Percentiles rank a stretch among this genome's conserved stretches.
phyloP scores from a whole-genome alignment of 495 filamentous ascomycete species.

The Tuber borchii region DNA sequence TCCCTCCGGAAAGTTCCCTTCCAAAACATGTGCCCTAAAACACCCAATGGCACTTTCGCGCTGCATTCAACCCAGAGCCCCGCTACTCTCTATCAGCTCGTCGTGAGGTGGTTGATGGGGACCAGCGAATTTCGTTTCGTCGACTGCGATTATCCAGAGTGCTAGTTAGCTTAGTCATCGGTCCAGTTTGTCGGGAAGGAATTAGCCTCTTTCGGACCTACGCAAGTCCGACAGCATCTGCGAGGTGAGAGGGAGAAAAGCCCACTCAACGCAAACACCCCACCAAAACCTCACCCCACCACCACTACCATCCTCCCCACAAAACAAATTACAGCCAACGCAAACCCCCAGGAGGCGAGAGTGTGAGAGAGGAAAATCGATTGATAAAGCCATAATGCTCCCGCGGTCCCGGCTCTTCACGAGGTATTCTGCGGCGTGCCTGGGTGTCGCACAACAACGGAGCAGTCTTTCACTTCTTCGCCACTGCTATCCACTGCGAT shows the following conservation, averaged over 20 bases:
- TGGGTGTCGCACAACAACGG: conserved; percentile 16
- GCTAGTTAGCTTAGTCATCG: neutral
- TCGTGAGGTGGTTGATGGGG: neutral
- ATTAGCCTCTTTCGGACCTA: neutral
- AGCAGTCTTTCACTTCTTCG: conserved; percentile 12
- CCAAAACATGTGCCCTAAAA: neutral
- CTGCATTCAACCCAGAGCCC: neutral
- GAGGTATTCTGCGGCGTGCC: conserved; percentile 25
- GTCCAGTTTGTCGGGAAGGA: neutral
- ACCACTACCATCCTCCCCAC: neutral
- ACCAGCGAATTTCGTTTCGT: neutral
- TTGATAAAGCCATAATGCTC: conserved; percentile 22
- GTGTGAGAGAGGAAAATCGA: neutral
- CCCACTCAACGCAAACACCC: neutral
- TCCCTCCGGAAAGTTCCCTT: neutral
- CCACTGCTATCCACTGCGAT: conserved; percentile 7
- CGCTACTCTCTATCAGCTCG: neutral
- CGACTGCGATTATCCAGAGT: neutral
- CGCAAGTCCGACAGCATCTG: neutral
- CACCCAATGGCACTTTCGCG: neutral
- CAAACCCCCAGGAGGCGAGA: neutral
- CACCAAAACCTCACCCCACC: neutral
- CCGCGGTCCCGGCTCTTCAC: conserved; percentile 33
- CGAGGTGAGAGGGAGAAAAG: neutral
- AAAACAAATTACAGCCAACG: neutral